Evolutionary conservation across 352 stramenopile genomes (phyloP), one percentile per base, ranked within the genome.

Genomic region (Phytophthora palmivora): DNA sequence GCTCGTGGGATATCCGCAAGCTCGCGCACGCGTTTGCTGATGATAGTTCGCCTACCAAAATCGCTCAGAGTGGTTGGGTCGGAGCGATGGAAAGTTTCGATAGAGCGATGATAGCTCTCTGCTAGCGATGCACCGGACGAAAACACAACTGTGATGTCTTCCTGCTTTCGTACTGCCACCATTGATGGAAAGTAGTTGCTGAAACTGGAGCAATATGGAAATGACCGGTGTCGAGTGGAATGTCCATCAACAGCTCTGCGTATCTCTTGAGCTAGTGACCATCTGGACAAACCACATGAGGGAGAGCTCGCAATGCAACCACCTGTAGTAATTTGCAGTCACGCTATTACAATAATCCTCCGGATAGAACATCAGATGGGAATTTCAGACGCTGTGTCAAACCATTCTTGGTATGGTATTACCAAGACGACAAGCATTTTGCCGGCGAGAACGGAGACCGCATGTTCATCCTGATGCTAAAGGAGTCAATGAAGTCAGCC

Each of bases 1-100:
- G 74, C 82, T 41, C 84, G 79, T 6, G 77, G 75, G 6, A 92
- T 79, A 52, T 89, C 83, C 10, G 67, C 72, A 24, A 90, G 70
- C 15, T 83, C 72, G 26, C 61, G 51, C 5, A 75, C 52, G 37
- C 75, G 72, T 37, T 84, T 71, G 43, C 56, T 62, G 56, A 34
- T 36, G 16, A 67, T 62, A 6, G 16, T 22, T 2, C 56, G 43
- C 33, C 28, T 58, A 22, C 62, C 44, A 8, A 52, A 58, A 4
- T 47, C 36, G 9, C 21, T 57, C 6, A 42, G 62, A n/a, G 56
- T 70, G 3, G 24, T 42, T 30, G 63, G 56, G 15, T 49, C 36
- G 0, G 56, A 67, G 15, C 63, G 63, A 10, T 53, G 46, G 49
- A 54, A 62, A 16, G n/a, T 58, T 4, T 63, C 49, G 10, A 46